phyloP scores from a whole-genome alignment of 2,329 filamentous ascomycete species.

The Chaetothyriales sp. region DNA sequence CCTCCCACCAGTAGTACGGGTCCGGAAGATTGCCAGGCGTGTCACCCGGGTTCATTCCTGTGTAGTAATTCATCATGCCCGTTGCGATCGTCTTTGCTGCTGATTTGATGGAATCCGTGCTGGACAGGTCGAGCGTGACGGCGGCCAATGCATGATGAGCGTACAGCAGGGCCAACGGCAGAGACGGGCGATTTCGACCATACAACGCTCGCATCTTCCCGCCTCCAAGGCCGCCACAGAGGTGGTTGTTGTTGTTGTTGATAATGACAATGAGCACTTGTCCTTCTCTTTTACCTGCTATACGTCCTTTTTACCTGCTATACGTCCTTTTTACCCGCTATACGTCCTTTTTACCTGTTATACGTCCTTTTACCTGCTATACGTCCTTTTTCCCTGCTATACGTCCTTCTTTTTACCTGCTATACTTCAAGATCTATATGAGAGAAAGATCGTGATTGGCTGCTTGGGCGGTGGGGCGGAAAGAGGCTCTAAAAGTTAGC shows the following conservation, averaged over 20 bases:
- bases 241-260: background rate
- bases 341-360: background rate
- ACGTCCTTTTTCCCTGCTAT: no score
- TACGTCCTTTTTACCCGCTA: background rate
- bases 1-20: constrained; percentile 56
- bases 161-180: constrained; percentile 6
- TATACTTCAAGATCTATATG: no score
- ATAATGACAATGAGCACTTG: background rate
- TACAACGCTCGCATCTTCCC: background rate
- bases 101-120: constrained; percentile 32
- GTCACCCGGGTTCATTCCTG: constrained; percentile 35
- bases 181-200: background rate
- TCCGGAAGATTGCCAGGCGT: constrained; percentile 37
- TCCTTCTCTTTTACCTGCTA: background rate
- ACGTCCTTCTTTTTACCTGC: background rate
- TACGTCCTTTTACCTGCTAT: background rate
- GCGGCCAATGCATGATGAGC: constrained; percentile 10
- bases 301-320: no score
- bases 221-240: background rate
- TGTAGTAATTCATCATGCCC: constrained; percentile 40
- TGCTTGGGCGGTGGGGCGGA: background rate
- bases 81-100: constrained; percentile 32
- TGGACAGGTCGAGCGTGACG: constrained; percentile 14
- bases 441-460: background rate
- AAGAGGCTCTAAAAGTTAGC: background rate